Percentiles rank a stretch among this genome's conserved stretches.
phyloP scores from a whole-genome alignment of 176 grass and related monocot genomes.

The Pontederia paniculata region DNA sequence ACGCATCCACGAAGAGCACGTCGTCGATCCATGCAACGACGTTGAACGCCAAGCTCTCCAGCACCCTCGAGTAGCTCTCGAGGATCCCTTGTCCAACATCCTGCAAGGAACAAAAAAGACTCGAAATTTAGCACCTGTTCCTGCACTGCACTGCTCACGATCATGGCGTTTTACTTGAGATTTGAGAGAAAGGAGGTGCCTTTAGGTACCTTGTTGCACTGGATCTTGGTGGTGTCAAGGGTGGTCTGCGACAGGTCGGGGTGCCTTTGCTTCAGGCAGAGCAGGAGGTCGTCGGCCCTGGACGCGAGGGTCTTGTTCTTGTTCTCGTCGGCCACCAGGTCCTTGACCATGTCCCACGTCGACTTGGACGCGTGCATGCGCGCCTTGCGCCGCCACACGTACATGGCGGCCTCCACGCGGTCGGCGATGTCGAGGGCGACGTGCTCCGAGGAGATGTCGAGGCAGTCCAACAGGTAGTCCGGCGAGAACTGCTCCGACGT shows the following conservation, averaged over 20 bases:
- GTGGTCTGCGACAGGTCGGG: conserved; percentile 87
- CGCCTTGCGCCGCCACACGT: conserved; percentile 89
- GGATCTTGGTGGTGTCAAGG: conserved; percentile 94
- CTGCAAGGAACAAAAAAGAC: conserved; percentile 12
- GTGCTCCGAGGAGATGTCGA: conserved; percentile 72
- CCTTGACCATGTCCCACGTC: conserved; percentile 77
- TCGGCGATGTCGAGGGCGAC: conserved; percentile 77
- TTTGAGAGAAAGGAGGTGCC: no score
- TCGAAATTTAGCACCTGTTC: no score
- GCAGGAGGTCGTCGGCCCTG: conserved; percentile 63
- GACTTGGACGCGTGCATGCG: conserved; percentile 39
- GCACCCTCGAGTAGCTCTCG: conserved; percentile 95
- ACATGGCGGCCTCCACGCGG: conserved; percentile 83
- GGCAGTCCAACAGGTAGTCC: conserved; percentile 60
- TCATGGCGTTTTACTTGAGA: no score
- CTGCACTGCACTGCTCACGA: no score
- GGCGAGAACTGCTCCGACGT: conserved; percentile 61
- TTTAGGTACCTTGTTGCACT: conserved; percentile 72
- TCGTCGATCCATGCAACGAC: conserved; percentile 88
- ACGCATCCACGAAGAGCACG: conserved; percentile 61
- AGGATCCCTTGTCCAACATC: conserved; percentile 92
- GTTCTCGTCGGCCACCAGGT: conserved; percentile 50
- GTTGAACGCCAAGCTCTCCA: conserved; percentile 94
- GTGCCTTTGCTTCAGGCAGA: conserved; percentile 75
- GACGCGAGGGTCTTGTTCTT: conserved; percentile 74